Percentiles rank a stretch among this genome's conserved stretches.
These are phyloP conservation scores for Didymella exigua DNA, from an alignment of 2,329 filamentous ascomycete genomes.

Conservation along the genomic window DNA sequence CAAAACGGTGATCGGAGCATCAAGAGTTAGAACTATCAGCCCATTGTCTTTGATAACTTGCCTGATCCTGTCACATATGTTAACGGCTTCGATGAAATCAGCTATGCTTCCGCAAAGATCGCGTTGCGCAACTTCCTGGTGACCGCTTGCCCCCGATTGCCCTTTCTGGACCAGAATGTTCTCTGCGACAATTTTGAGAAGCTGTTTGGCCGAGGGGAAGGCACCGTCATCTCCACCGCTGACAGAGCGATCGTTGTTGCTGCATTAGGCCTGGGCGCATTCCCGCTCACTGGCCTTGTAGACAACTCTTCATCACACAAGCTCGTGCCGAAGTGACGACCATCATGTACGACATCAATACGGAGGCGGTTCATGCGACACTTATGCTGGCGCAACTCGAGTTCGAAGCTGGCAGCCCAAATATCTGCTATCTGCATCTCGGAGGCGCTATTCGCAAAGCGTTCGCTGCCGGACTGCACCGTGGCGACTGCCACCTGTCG, in stretches of 20 bases:
- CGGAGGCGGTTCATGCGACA: constrained; percentile 6
- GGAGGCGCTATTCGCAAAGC: constrained; percentile 16
- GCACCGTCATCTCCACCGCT: background rate
- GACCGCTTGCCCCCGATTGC: constrained; percentile 6
- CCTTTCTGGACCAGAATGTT: background rate
- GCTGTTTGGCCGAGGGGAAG: background rate
- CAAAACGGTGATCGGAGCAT: constrained; percentile 11
- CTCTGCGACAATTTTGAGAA: constrained; percentile 10
- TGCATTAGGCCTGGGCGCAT: constrained; percentile 6
- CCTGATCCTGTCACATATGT: background rate
- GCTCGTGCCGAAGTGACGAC: constrained; percentile 6
- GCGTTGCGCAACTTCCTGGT: constrained; percentile 14
- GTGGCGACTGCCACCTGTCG: background rate
- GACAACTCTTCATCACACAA: constrained; percentile 3
- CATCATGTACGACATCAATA: constrained; percentile 11
- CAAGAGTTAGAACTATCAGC: constrained; percentile 15
- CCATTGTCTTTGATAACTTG: constrained; percentile 13
- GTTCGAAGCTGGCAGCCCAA: constrained; percentile 13
- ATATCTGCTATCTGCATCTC: constrained; percentile 16
- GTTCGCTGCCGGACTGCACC: constrained; percentile 14
- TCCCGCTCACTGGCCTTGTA: constrained; percentile 1
- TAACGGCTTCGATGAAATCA: background rate
- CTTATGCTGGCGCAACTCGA: constrained; percentile 10
- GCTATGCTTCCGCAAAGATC: constrained; percentile 6
- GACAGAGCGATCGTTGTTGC: constrained; percentile 1